Evolutionary conservation across 352 stramenopile species (phyloP).

Genomic region (Phytophthora ohioensis): DNA sequence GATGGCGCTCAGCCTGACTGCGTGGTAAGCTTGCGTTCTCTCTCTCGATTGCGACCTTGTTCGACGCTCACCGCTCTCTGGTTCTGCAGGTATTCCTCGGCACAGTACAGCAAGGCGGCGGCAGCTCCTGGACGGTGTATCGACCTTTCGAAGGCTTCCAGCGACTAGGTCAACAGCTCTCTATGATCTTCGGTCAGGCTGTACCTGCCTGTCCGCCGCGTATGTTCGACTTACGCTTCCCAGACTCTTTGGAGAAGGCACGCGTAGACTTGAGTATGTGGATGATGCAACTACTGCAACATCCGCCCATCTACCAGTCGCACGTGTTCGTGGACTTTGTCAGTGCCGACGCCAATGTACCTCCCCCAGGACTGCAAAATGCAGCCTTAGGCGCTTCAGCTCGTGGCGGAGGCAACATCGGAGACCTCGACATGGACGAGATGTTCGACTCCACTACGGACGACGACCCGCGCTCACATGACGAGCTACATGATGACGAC

Average conservation of each 20-base stretch:
- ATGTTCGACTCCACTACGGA: constrained; percentile 82
- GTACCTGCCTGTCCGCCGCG: constrained; percentile 66
- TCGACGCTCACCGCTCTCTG: constrained; percentile 15
- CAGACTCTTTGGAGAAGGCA: constrained; percentile 76
- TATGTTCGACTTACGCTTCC: constrained; percentile 68
- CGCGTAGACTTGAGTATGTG: constrained; percentile 81
- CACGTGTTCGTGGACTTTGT: constrained; percentile 88
- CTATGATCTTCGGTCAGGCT: constrained; percentile 72
- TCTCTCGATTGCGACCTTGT: constrained; percentile 1
- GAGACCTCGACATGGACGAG: constrained; percentile 84
- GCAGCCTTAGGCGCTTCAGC: constrained; percentile 17
- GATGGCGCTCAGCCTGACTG: constrained; percentile 57
- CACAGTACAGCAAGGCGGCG: constrained; percentile 76
- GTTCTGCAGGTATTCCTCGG: constrained; percentile 71
- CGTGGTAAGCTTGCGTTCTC: constrained; percentile 44
- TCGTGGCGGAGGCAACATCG: constrained; percentile 58
- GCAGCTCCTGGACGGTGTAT: constrained; percentile 80
- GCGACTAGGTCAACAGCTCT: constrained; percentile 72
- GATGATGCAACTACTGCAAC: constrained; percentile 83
- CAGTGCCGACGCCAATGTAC: constrained; percentile 78
- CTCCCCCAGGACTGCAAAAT: constrained; percentile 60
- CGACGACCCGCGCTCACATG: constrained; percentile 58
- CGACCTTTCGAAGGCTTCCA: constrained; percentile 80
- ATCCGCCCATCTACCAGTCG: constrained; percentile 84
- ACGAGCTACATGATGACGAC: constrained; percentile 65